A percentile compares a stretch with the other conserved stretches of the same genome.
phyloP scores from a whole-genome alignment of 805 yeast species.

The Maudiozyma turicensis region DNA sequence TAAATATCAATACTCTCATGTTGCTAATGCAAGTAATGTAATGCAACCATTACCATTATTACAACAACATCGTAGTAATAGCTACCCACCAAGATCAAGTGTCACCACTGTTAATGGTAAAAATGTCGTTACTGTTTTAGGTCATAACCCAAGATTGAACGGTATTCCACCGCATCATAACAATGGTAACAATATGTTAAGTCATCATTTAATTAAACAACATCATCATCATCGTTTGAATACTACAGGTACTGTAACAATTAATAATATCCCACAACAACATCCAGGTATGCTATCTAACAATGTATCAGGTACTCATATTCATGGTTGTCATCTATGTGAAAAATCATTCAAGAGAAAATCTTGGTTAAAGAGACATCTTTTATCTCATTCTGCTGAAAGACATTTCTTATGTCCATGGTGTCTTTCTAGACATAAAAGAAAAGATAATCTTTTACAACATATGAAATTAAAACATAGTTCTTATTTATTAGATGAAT shows the following conservation, averaged over 20 bases:
- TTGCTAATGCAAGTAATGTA: not conserved
- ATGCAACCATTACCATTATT: conserved; percentile 1
- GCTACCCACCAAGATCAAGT: not conserved
- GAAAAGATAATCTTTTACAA: conserved; percentile 28
- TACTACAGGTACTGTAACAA: not conserved
- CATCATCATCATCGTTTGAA: not conserved
- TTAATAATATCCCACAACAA: not conserved
- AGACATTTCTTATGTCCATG: conserved; percentile 27
- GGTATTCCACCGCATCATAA: not conserved
- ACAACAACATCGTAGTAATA: not conserved
- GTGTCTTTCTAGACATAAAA: conserved; percentile 28
- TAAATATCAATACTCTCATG: not conserved
- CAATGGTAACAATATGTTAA: not conserved
- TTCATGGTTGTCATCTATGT: conserved; percentile 25
- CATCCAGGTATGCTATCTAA: not conserved
- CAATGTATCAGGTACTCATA: not conserved
- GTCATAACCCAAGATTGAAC: not conserved
- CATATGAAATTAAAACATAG: conserved; percentile 28
- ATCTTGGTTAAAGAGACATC: conserved; percentile 29
- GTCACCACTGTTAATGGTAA: conserved; percentile 1
- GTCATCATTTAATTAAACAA: not conserved
- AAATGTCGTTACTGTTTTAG: not conserved
- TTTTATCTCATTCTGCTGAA: conserved; percentile 25
- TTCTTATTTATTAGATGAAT: conserved; percentile 16
- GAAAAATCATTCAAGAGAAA: conserved; percentile 25